Conservation (phyloP, 139 green algal genomes). For the Chlorella sp. region DNA sequence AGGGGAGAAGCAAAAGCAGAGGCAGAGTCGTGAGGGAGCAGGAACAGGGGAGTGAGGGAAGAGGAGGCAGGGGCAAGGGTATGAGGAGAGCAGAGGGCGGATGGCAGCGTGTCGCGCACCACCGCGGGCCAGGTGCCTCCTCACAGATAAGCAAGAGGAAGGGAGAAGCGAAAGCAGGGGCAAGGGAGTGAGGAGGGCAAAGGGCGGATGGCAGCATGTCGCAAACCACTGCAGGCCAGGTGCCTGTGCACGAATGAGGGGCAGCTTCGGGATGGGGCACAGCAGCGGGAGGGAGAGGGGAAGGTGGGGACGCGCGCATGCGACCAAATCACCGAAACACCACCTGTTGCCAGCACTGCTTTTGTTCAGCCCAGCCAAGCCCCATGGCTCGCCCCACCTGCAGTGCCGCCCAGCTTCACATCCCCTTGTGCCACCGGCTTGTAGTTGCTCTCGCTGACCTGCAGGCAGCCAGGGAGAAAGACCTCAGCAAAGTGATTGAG, state of each 20-base stretch:
- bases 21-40: too few relatives aligned
- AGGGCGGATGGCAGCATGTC: not conserved
- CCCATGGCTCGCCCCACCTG: constrained; percentile 34
- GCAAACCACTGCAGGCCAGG: not conserved
- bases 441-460: constrained; percentile 59
- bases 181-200: too few relatives aligned
- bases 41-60: too few relatives aligned
- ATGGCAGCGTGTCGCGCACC: constrained; percentile 70
- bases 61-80: not conserved
- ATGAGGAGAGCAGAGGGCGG: not conserved
- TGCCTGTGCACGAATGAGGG: too few relatives aligned
- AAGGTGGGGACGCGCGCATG: not conserved
- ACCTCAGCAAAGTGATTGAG: too few relatives aligned
- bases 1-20: not conserved
- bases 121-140: constrained; percentile 69
- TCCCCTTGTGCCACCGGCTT: constrained; percentile 79
- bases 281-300: too few relatives aligned
- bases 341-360: not conserved
- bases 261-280: too few relatives aligned
- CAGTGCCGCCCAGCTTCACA: constrained; percentile 66
- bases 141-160: not conserved
- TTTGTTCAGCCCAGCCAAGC: constrained; percentile 44
- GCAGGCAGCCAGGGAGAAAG: not conserved
- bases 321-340: not conserved
- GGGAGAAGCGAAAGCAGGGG: not conserved